phyloP scores from a whole-genome alignment of 768 basidiomycete species.

The Serendipita sp. region DNA sequence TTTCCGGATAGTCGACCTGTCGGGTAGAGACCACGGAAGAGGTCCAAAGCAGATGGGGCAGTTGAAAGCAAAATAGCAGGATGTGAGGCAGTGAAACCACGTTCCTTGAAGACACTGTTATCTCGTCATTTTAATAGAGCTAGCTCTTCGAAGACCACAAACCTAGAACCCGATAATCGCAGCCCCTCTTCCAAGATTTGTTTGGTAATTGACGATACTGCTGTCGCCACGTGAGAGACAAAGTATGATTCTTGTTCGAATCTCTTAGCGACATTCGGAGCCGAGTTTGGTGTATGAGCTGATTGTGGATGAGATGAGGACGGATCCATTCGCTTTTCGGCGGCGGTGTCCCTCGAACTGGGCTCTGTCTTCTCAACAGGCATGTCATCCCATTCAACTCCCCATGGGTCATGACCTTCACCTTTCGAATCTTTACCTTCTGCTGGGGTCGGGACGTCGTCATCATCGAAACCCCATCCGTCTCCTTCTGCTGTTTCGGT shows the following conservation, averaged over 20 bases:
- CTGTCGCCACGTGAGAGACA: conserved; percentile 41
- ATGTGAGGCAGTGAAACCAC: conserved; percentile 16
- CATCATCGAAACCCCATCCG: conserved; percentile 27
- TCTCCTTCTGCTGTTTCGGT: conserved; percentile 14
- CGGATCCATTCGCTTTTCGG: conserved; percentile 18
- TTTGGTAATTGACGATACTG: conserved; percentile 39
- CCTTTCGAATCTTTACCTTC: conserved; percentile 30
- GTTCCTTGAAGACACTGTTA: conserved; percentile 8
- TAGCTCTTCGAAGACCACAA: conserved; percentile 8
- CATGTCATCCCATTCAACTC: conserved; percentile 30
- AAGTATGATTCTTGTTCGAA: conserved; percentile 34
- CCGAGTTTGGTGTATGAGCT: conserved; percentile 4
- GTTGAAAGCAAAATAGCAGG: conserved; percentile 38
- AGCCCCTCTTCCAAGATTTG: conserved; percentile 51
- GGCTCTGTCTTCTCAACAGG: conserved; percentile 4
- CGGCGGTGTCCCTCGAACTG: conserved; percentile 12
- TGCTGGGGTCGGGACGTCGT: conserved; percentile 21
- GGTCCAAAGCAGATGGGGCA: conserved; percentile 50
- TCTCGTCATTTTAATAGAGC: not conserved
- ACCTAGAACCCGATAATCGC: conserved; percentile 39
- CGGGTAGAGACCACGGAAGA: conserved; percentile 68
- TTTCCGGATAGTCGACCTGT: conserved; percentile 31
- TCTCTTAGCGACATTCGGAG: conserved; percentile 8
- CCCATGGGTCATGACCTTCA: conserved; percentile 25
- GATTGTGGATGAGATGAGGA: not conserved